These are phyloP conservation scores for Epichloe coenophiala DNA, from an alignment of 2,329 filamentous ascomycete species.

Conservation along the genomic window DNA sequence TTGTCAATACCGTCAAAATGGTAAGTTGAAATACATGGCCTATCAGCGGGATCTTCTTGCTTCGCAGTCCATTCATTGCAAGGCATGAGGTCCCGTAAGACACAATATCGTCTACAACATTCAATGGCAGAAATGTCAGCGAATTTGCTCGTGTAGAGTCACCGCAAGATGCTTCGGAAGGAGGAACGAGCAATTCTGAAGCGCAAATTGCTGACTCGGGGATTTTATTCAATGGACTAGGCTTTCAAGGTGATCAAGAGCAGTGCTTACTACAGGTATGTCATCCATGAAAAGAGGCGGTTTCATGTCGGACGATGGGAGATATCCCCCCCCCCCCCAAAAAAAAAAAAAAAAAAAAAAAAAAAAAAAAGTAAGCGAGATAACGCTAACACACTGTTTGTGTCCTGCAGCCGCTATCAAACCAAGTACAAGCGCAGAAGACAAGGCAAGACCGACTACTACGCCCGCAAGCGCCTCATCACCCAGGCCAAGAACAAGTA, in stretches of 20 bases:
- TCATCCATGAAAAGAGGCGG: not conserved
- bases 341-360: too few relatives aligned
- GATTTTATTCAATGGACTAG: slow-evolving; percentile 38
- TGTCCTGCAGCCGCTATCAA: slow-evolving; percentile 70
- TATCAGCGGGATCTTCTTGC: slow-evolving; percentile 13
- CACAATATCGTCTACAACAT: not conserved
- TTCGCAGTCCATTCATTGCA: not conserved
- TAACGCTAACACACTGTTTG: not conserved
- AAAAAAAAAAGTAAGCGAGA: too few relatives aligned
- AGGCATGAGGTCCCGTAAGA: not conserved
- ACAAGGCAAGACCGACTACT: slow-evolving; percentile 99
- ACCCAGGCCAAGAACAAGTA: slow-evolving; percentile 99
- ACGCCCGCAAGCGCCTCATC: slow-evolving; percentile 98
- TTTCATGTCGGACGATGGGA: too few relatives aligned
- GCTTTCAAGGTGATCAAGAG: slow-evolving; percentile 90
- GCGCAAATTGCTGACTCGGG: slow-evolving; percentile 99
- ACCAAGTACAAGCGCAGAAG: slow-evolving; percentile 99
- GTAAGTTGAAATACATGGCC: slow-evolving; percentile 40
- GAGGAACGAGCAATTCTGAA: slow-evolving; percentile 58
- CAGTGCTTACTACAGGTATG: slow-evolving; percentile 92
- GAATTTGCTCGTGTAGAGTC: slow-evolving; percentile 46
- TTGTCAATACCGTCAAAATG: slow-evolving; percentile 50
- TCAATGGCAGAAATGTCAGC: slow-evolving; percentile 29
- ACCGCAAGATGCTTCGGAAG: slow-evolving; percentile 97
- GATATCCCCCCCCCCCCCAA: too few relatives aligned